Conservation (phyloP, 1,284 basidiomycete species). For the Ceratobasidium sp. region DNA sequence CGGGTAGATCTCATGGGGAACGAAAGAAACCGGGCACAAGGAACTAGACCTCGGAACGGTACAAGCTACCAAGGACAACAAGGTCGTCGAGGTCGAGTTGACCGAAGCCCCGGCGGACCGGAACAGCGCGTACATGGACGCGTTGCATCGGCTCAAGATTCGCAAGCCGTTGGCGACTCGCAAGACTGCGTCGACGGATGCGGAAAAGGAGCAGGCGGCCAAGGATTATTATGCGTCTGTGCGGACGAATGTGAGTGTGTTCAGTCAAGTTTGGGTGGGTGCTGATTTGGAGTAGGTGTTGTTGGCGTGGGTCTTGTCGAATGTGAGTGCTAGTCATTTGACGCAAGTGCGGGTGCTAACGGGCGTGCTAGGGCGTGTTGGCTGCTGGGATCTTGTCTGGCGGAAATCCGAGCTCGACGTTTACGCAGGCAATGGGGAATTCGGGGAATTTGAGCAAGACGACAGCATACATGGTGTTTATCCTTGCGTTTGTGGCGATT, state of each 20-base stretch:
- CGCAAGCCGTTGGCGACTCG: conserved; percentile 58
- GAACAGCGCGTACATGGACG: conserved; percentile 87
- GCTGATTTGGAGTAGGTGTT: conserved; percentile 58
- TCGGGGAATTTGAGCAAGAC: conserved; percentile 60
- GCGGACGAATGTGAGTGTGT: conserved; percentile 75
- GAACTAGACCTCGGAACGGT: conserved; percentile 81
- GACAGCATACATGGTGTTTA: conserved; percentile 77
- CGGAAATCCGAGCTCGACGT: conserved; percentile 65
- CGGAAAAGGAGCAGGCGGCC: conserved; percentile 74
- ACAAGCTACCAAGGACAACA: conserved; percentile 67
- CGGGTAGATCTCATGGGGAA: conserved; percentile 82
- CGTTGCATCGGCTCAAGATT: conserved; percentile 78
- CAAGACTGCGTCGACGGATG: conserved; percentile 51
- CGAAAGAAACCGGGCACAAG: conserved; percentile 72
- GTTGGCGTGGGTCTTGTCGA: conserved; percentile 82
- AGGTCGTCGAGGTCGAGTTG: conserved; percentile 87
- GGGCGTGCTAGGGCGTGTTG: conserved; percentile 67
- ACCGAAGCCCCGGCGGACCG: conserved; percentile 85
- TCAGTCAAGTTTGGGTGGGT: conserved; percentile 46
- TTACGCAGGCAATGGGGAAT: conserved; percentile 55
- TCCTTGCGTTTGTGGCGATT: conserved; percentile 77
- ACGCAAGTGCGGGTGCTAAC: no score
- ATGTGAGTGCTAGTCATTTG: no score
- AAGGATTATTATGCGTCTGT: conserved; percentile 91
- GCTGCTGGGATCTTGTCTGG: conserved; percentile 75